Conservation (phyloP, 2,329 filamentous ascomycete species). For the Penicillium rolfsii region DNA sequence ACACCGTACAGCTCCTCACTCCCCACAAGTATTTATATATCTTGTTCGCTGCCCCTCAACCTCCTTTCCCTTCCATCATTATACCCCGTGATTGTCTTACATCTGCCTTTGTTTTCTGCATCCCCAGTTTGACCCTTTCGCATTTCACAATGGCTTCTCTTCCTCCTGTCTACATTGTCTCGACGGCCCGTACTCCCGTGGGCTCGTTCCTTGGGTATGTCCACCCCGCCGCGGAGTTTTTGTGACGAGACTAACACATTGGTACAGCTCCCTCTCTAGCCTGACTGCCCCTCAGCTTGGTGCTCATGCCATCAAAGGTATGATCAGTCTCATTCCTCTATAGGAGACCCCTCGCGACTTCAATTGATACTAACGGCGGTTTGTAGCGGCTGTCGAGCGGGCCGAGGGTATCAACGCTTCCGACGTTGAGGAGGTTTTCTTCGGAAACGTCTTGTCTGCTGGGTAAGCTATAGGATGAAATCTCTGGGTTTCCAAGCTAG, state of each 20-base stretch:
- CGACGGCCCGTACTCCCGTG: slow-evolving; percentile 84
- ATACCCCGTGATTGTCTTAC: neutral
- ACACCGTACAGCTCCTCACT: slow-evolving; percentile 35
- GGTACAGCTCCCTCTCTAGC: slow-evolving; percentile 77
- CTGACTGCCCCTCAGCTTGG: slow-evolving; percentile 85
- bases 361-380: slow-evolving; percentile 19
- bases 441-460: slow-evolving; percentile 96
- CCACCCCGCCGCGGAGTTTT: slow-evolving; percentile 10
- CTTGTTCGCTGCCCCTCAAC: slow-evolving; percentile 8
- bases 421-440: slow-evolving; percentile 94
- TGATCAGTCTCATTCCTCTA: slow-evolving; percentile 25
- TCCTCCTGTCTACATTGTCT: slow-evolving; percentile 93
- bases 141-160: slow-evolving; percentile 70
- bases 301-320: slow-evolving; percentile 89
- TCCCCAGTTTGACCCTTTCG: slow-evolving; percentile 3
- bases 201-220: slow-evolving; percentile 90
- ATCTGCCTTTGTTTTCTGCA: neutral
- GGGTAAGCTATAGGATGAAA: slow-evolving; percentile 62
- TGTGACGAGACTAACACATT: slow-evolving; percentile 21
- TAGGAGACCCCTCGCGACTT: neutral
- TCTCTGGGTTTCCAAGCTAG: slow-evolving; percentile 8
- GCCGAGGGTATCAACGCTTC: slow-evolving; percentile 83
- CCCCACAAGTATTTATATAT: slow-evolving; percentile 22
- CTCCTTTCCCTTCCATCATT: slow-evolving; percentile 4
- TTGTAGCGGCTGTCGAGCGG: slow-evolving; percentile 74